Evolutionary conservation across 2,329 filamentous ascomycete species (phyloP).

Genomic region (Diplodia scrobiculata): DNA sequence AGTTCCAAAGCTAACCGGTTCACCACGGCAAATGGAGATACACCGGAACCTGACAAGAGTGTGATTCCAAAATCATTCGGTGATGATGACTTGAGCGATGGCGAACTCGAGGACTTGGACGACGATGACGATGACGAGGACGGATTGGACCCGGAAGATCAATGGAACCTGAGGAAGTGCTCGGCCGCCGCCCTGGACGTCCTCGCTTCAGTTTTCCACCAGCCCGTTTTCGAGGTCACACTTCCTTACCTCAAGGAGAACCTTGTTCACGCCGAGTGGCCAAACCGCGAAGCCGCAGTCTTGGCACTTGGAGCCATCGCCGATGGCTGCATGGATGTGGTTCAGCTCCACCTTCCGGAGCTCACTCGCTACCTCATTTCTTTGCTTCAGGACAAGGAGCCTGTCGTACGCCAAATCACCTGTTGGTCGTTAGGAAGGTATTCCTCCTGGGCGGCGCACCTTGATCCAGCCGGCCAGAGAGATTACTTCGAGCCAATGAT

Average conservation of each 20-base stretch:
- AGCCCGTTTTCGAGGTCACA: conserved; percentile 85
- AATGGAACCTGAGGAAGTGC: conserved; percentile 95
- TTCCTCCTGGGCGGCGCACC: conserved; percentile 83
- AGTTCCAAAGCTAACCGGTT: conserved; percentile 64
- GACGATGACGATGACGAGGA: conserved; percentile 74
- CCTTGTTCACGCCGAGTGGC: conserved; percentile 85
- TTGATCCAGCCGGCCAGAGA: conserved; percentile 68
- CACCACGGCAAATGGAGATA: conserved; percentile 43
- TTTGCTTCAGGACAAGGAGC: conserved; percentile 79
- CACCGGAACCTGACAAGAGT: conserved; percentile 52
- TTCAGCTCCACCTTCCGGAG: conserved; percentile 86
- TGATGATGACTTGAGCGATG: conserved; percentile 81
- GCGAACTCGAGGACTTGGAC: conserved; percentile 74
- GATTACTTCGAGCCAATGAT: conserved; percentile 93
- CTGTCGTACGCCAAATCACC: conserved; percentile 92
- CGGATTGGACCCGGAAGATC: conserved; percentile 77
- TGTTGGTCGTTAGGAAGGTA: conserved; percentile 97
- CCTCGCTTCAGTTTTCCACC: conserved; percentile 86
- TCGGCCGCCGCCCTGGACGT: conserved; percentile 94
- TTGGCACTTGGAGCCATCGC: conserved; percentile 92
- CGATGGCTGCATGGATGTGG: conserved; percentile 87
- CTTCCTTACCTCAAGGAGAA: conserved; percentile 91
- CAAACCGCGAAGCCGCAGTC: conserved; percentile 88
- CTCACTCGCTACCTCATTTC: conserved; percentile 88
- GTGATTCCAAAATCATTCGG: conserved; percentile 53